Evolutionary conservation across 257 asterid species (phyloP).

Genomic region (Solanum pimpinellifolium): DNA sequence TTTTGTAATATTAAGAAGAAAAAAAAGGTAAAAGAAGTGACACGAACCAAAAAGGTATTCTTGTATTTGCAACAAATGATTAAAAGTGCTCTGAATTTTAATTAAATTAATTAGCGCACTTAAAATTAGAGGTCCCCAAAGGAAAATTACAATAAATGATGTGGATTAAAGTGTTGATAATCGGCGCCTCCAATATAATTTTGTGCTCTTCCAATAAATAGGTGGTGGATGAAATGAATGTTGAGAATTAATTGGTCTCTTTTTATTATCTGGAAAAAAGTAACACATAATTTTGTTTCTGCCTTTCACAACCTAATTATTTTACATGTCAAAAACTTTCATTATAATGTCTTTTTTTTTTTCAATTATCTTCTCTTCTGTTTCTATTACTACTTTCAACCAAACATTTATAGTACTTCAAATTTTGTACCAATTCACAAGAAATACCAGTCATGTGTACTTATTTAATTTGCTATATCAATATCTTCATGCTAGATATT

Average conservation of each 20-base stretch:
- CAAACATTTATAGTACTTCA: background rate
- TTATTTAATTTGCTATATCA: background rate
- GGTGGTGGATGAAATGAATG: background rate
- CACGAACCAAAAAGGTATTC: background rate
- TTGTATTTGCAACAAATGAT: background rate
- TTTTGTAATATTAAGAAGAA: background rate
- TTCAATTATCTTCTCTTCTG: background rate
- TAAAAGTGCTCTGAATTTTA: background rate
- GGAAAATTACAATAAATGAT: background rate
- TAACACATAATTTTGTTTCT: conserved; percentile 28
- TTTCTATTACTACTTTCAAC: background rate
- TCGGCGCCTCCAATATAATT: conserved; percentile 4
- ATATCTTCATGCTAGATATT: background rate
- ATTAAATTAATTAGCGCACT: background rate
- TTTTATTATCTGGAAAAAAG: conserved; percentile 3
- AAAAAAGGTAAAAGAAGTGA: background rate
- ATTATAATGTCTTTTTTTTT: conserved; percentile 6
- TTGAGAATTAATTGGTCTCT: background rate
- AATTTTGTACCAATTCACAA: background rate
- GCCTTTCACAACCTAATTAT: conserved; percentile 37
- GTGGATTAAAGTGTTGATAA: background rate
- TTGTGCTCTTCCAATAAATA: background rate
- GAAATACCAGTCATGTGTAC: background rate
- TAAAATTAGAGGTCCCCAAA: background rate
- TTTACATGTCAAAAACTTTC: conserved; percentile 17